Evolutionary conservation across 2,329 filamentous ascomycete species (phyloP).

Genomic region (Alternaria gansuensis): DNA sequence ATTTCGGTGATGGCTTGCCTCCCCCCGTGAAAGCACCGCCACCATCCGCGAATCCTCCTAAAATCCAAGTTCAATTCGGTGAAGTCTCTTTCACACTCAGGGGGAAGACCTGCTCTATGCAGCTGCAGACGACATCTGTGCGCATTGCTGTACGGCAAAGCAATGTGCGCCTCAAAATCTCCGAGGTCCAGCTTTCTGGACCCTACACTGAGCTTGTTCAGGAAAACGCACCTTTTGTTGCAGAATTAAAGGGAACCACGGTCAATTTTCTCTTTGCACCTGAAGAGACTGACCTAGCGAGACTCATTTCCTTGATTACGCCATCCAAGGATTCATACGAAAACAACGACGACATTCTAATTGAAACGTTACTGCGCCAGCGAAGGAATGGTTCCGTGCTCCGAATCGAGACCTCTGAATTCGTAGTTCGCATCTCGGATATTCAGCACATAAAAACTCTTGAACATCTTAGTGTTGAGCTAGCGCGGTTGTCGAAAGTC

Average conservation of each 20-base stretch:
- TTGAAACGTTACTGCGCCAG: constrained; percentile 89
- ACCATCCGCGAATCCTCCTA: constrained; percentile 53
- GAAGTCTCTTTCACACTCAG: constrained; percentile 79
- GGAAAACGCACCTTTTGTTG: constrained; percentile 67
- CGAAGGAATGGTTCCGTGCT: constrained; percentile 85
- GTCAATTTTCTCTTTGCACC: constrained; percentile 77
- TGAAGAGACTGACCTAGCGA: constrained; percentile 80
- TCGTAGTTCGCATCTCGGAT: constrained; percentile 70
- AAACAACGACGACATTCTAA: constrained; percentile 89
- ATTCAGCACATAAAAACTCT: constrained; percentile 73
- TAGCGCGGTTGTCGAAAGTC: constrained; percentile 83
- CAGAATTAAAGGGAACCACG: constrained; percentile 71
- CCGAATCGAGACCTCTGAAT: constrained; percentile 70
- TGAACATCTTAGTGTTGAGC: constrained; percentile 76
- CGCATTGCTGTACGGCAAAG: constrained; percentile 80
- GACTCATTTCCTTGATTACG: constrained; percentile 83
- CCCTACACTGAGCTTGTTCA: constrained; percentile 67
- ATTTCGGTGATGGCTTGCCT: constrained; percentile 63
- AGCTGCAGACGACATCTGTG: constrained; percentile 79
- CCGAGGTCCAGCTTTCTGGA: constrained; percentile 76
- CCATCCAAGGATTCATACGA: constrained; percentile 92
- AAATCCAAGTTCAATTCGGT: constrained; percentile 78
- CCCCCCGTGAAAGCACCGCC: constrained; percentile 24
- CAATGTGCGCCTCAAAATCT: constrained; percentile 75
- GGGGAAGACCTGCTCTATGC: constrained; percentile 78